Conservation (phyloP, 2,329 filamentous ascomycete genomes). For the Epicoccum nigrum region DNA sequence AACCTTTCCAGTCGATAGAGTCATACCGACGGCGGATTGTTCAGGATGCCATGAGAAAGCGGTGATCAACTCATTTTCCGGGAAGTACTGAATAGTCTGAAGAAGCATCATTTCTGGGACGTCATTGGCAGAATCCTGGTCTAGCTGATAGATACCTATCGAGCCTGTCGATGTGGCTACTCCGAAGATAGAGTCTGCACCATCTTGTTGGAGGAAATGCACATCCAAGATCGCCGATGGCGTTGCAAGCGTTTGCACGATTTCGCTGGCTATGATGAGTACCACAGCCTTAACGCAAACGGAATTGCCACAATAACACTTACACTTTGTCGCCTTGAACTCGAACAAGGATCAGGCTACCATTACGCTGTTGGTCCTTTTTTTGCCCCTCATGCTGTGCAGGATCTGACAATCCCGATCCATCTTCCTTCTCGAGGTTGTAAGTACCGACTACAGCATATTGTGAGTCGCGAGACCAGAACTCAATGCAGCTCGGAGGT, state of each 20-base stretch:
- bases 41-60: constrained; percentile 76
- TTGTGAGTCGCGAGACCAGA: constrained; percentile 66
- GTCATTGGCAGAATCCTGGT: constrained; percentile 13
- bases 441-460: constrained; percentile 87
- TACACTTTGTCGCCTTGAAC: constrained; percentile 63
- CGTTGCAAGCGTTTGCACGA: constrained; percentile 65
- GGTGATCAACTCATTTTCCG: constrained; percentile 68
- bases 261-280: constrained; percentile 19
- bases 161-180: constrained; percentile 79
- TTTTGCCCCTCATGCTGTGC: constrained; percentile 25
- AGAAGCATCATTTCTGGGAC: constrained; percentile 32
- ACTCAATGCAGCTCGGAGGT: constrained; percentile 79
- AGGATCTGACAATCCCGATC: constrained; percentile 25
- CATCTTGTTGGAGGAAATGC: constrained; percentile 67
- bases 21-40: constrained; percentile 66
- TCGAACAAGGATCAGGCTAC: constrained; percentile 72
- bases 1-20: constrained; percentile 72
- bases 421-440: constrained; percentile 65
- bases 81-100: constrained; percentile 57
- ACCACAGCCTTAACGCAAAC: not conserved
- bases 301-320: constrained; percentile 38
- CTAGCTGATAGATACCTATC: constrained; percentile 68
- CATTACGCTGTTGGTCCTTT: constrained; percentile 69
- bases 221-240: constrained; percentile 82
- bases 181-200: constrained; percentile 62